phyloP scores from a whole-genome alignment of 2,329 filamentous ascomycete genomes.

The Talaromyces marneffei region DNA sequence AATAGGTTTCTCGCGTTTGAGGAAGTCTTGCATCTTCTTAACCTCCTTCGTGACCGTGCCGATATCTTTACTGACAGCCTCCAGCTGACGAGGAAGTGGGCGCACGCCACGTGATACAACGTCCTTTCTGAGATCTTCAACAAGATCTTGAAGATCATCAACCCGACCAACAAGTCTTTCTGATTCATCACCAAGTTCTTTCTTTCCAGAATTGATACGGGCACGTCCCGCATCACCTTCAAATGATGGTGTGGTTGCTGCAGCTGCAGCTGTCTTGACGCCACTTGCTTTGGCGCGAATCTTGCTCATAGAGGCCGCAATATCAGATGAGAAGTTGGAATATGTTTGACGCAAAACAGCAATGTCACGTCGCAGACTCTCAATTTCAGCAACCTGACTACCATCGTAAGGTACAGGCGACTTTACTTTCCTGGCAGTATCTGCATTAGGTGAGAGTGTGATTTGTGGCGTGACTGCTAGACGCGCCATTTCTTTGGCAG shows the following conservation, averaged over 20 bases:
- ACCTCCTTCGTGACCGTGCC: constrained; percentile 74
- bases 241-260: constrained; percentile 63
- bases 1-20: constrained; percentile 84
- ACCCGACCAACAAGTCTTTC: constrained; percentile 87
- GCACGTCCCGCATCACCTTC: constrained; percentile 74
- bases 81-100: constrained; percentile 82
- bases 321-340: constrained; percentile 80
- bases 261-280: constrained; percentile 70
- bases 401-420: constrained; percentile 40
- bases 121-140: constrained; percentile 95
- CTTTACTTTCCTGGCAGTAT: constrained; percentile 19
- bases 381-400: constrained; percentile 69
- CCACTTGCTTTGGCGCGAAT: constrained; percentile 75
- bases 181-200: constrained; percentile 77
- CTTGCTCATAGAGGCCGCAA: constrained; percentile 77
- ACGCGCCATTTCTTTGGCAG: constrained; percentile 76
- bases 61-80: constrained; percentile 84
- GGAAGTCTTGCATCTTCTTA: constrained; percentile 88
- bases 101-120: constrained; percentile 89
- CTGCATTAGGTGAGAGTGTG: constrained; percentile 28
- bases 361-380: constrained; percentile 77
- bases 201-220: constrained; percentile 82
- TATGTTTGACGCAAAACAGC: constrained; percentile 91
- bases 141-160: constrained; percentile 92
- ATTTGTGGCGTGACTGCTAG: constrained; percentile 48